These are phyloP conservation scores for Acer saccharum DNA, from an alignment of 345 rosid species.

Conservation along the genomic window DNA sequence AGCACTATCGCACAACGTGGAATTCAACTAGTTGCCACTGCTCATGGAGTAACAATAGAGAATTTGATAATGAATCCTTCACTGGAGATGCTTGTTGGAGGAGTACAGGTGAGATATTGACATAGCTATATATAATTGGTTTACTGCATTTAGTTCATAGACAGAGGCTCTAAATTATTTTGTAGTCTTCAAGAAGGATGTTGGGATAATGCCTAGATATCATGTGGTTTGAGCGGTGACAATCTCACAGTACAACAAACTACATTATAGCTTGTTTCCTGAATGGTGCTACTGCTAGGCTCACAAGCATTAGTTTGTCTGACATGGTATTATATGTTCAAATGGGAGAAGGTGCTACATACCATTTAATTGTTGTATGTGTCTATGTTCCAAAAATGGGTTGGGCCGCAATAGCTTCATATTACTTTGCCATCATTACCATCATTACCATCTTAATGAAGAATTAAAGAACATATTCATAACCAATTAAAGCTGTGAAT, in stretches of 20 bases:
- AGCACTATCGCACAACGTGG: slow-evolving; percentile 97
- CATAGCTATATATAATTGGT: neutral
- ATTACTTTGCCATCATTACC: neutral
- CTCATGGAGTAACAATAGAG: slow-evolving; percentile 84
- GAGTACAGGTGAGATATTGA: slow-evolving; percentile 64
- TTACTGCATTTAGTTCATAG: neutral
- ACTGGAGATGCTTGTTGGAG: slow-evolving; percentile 88
- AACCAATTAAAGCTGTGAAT: neutral
- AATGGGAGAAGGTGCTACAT: neutral
- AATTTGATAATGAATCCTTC: slow-evolving; percentile 93
- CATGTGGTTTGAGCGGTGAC: neutral
- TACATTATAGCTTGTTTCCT: neutral
- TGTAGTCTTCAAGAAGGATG: neutral
- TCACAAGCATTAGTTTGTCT: neutral
- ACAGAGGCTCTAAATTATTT: neutral
- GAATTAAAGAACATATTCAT: neutral
- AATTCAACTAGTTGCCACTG: slow-evolving; percentile 91
- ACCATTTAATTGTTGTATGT: neutral
- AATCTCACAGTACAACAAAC: slow-evolving; percentile 5
- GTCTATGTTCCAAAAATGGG: neutral
- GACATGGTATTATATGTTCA: neutral
- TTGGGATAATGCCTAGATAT: slow-evolving; percentile 5
- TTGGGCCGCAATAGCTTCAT: neutral
- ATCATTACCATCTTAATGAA: neutral
- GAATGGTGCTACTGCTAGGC: neutral